Evolutionary conservation across 169 alveolate species (phyloP).

Genomic region (Hepatocystis sp.): DNA sequence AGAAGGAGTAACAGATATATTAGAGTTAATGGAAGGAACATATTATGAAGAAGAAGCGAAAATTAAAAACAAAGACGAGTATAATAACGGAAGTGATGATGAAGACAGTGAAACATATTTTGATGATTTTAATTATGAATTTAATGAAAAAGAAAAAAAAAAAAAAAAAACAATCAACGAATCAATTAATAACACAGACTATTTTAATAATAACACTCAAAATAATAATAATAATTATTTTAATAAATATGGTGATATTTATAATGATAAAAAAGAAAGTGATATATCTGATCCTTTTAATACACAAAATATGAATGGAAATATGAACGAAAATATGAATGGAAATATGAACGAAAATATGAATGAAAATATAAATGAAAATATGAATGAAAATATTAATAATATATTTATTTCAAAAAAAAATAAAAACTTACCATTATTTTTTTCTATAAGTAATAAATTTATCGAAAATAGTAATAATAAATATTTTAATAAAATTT

Average conservation of each 20-base stretch:
- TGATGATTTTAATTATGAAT: constrained; percentile 2
- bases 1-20: neutral
- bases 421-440: constrained; percentile 58
- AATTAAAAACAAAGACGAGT: neutral
- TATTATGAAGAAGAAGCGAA: neutral
- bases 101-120: constrained; percentile 7
- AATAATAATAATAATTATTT: neutral
- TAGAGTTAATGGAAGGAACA: neutral
- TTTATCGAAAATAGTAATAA: constrained; percentile 63
- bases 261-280: neutral
- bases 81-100: constrained; percentile 2
- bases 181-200: neutral
- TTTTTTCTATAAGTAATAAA: constrained; percentile 52
- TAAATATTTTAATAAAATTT: constrained; percentile 74
- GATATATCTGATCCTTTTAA: too few species aligned
- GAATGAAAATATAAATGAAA: too few species aligned
- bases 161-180: neutral
- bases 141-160: neutral
- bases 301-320: too few species aligned
- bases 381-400: constrained; percentile 41
- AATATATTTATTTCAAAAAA: constrained; percentile 36
- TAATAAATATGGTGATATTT: neutral
- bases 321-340: too few species aligned
- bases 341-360: too few species aligned
- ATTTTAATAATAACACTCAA: constrained; percentile 6